Conservation (phyloP, 441 rosid genomes). For the Sinapis alba region DNA sequence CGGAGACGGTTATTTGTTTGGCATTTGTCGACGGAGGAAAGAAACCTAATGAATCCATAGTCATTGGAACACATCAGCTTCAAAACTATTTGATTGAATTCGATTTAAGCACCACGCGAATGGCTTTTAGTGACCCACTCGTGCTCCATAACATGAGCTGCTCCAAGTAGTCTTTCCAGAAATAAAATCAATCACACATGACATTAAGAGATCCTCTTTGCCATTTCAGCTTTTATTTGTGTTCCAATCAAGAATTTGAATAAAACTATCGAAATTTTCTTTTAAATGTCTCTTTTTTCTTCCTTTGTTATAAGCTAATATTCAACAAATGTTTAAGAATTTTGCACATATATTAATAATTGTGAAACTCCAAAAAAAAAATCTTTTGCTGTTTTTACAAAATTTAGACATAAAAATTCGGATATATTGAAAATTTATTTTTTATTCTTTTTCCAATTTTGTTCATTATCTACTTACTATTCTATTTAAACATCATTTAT, state of each 20-base stretch:
- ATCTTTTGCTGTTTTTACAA: neutral
- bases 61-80: constrained; percentile 43
- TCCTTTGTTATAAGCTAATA: neutral
- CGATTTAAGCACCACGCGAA: constrained; percentile 27
- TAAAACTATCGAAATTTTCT: neutral
- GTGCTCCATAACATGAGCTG: constrained; percentile 21
- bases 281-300: neutral
- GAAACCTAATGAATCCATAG: constrained; percentile 6
- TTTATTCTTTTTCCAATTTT: neutral
- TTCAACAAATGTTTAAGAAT: neutral
- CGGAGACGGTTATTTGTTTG: constrained; percentile 37
- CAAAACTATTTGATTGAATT: constrained; percentile 40
- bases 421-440: neutral
- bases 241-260: neutral
- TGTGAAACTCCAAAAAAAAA: neutral
- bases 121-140: constrained; percentile 46
- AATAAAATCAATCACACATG: neutral
- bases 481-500: neutral
- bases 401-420: neutral
- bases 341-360: neutral
- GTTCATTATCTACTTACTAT: neutral
- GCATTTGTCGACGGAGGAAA: constrained; percentile 45
- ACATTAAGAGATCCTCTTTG: neutral
- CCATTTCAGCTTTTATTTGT: neutral
- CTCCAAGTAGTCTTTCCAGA: constrained; percentile 11